Conservation (phyloP, 768 basidiomycete species). For the Termitomyces sp. region DNA sequence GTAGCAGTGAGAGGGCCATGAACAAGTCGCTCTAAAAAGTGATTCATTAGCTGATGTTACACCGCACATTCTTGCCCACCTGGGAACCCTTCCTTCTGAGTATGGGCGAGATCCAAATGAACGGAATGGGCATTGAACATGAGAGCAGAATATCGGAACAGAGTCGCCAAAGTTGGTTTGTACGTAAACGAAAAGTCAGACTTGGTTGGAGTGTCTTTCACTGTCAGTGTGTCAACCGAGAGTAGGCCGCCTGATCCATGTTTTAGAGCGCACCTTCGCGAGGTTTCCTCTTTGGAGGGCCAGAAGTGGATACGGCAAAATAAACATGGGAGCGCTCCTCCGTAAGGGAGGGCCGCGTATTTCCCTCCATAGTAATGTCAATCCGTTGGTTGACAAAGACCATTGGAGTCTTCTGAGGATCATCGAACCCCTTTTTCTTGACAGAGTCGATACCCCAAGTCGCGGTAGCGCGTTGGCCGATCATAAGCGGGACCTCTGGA, state of each 20-base stretch:
- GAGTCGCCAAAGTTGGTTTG: conserved; percentile 63
- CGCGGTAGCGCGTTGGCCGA: conserved; percentile 53
- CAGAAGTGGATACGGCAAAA: conserved; percentile 29
- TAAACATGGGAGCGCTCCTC: conserved; percentile 76
- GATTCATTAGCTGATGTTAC: not conserved
- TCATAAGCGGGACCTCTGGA: conserved; percentile 40
- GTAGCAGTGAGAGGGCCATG: conserved; percentile 83
- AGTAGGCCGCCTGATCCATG: not conserved
- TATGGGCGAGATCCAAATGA: conserved; percentile 77
- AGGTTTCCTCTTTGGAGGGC: conserved; percentile 26
- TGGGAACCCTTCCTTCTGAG: conserved; percentile 70
- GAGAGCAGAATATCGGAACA: conserved; percentile 85
- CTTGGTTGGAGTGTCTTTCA: conserved; percentile 46
- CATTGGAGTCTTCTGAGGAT: conserved; percentile 53
- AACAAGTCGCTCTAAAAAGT: conserved; percentile 65
- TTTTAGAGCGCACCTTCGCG: conserved; percentile 41
- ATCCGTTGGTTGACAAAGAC: conserved; percentile 73
- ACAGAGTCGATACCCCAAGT: conserved; percentile 48
- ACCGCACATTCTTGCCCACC: conserved; percentile 37
- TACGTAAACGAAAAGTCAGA: conserved; percentile 64
- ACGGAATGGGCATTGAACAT: conserved; percentile 87
- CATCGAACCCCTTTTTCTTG: conserved; percentile 65
- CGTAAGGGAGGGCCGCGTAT: conserved; percentile 43
- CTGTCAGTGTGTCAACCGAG: conserved; percentile 28
- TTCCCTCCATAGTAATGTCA: conserved; percentile 45